Evolutionary conservation across 2,329 filamentous ascomycete species (phyloP), one percentile per base, ranked within the genome.

Genomic region (Fusarium concolor): DNA sequence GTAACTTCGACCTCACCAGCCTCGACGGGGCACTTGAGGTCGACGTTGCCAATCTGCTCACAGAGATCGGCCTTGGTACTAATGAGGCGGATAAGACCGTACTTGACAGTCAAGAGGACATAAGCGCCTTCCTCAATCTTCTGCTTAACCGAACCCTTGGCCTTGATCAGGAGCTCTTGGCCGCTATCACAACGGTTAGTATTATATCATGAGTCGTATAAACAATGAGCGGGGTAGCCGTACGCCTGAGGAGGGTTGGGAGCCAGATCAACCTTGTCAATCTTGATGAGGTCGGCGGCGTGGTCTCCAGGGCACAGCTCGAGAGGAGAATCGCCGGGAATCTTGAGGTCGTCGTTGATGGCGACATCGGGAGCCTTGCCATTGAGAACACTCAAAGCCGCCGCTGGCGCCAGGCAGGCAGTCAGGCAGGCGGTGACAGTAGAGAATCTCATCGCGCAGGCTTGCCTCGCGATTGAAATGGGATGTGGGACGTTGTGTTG

Each of bases 171-270:
- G 54, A 99, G 89, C 20, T 87, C 87, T 73, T 89, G 71, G 74
- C 95, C 96, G 77, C 96, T 98, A 60, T 73, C 26, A 39, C 52
- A 20, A 20, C 35, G 58, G 58, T 78, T 67, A 79, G 76, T 70
- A 47, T 37, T 24, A 38, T 44, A 24, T 55, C 22, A 39, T 24
- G 35, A 45, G 44, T 17, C 51, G 18, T 20, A 50, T 54, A 44
- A 44, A 29, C 31, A 53, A 18, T 53, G 39, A 42, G 66, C 47
- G 62, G 59, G 56, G 45, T 62, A 58, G 49, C 87, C 92, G 76
- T 89, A 98, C 95, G 94, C 85, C 76, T 87, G 77, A 35, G 96
- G 96, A 62, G 95, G 96, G 80, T 97, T 98, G 15, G 96, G 96
- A 35, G 80, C 76, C 58, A 99, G 81, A 74, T 97, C 90, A 57